Evolutionary conservation across 495 filamentous ascomycete genomes (phyloP).

Genomic region (Tricharina praecox): DNA sequence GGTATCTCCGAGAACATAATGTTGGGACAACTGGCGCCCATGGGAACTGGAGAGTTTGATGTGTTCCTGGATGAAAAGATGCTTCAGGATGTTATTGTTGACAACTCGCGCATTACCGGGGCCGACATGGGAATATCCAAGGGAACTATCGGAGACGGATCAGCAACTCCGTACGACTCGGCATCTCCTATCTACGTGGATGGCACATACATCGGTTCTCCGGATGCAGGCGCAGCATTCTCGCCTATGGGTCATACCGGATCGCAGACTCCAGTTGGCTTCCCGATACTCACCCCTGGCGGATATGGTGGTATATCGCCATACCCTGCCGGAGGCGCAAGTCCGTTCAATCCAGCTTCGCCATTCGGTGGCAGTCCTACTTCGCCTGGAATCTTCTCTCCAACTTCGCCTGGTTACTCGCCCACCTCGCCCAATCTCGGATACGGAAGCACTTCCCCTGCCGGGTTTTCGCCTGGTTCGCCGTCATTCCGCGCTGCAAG

Average conservation of each 20-base stretch:
- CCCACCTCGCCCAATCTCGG: conserved; percentile 45
- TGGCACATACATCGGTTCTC: conserved; percentile 48
- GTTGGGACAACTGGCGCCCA: conserved; percentile 87
- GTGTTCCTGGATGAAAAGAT: conserved; percentile 82
- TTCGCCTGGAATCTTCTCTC: conserved; percentile 52
- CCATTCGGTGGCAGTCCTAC: conserved; percentile 59
- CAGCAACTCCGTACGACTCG: conserved; percentile 85
- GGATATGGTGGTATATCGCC: conserved; percentile 32
- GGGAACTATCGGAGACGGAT: conserved; percentile 57
- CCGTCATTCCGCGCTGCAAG: conserved; percentile 68
- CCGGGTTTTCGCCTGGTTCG: conserved; percentile 48
- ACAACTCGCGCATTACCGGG: conserved; percentile 53
- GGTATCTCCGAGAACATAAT: conserved; percentile 98
- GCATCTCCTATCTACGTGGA: conserved; percentile 74
- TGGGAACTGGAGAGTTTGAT: conserved; percentile 90
- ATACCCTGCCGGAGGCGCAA: conserved; percentile 18
- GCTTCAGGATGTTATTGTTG: conserved; percentile 83
- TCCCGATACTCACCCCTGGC: conserved; percentile 42
- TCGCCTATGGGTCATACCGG: conserved; percentile 70
- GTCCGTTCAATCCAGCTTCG: conserved; percentile 39
- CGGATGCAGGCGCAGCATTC: conserved; percentile 67
- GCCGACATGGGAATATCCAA: conserved; percentile 57
- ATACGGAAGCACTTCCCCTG: conserved; percentile 37
- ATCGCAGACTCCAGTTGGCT: conserved; percentile 59
- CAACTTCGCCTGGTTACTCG: conserved; percentile 50